phyloP scores from a whole-genome alignment of 208 protist species.

The Trichomonas gallinae region DNA sequence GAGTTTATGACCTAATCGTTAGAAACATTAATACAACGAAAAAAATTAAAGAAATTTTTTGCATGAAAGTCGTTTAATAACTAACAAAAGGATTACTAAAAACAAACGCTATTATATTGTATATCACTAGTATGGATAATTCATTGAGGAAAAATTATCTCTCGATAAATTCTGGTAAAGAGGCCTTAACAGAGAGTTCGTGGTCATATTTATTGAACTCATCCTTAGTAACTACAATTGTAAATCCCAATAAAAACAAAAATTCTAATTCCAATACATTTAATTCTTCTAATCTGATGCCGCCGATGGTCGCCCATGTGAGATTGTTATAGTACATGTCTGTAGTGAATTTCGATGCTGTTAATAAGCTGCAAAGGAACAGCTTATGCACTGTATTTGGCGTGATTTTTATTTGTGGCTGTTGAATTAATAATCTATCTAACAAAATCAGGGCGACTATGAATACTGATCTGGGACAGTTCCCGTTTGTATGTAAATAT shows the following conservation, averaged over 20 bases:
- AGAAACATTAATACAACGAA: too few relatives aligned
- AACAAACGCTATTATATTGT: too few relatives aligned
- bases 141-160: not conserved
- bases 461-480: not conserved
- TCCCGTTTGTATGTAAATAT: not conserved
- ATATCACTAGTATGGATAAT: too few relatives aligned
- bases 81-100: too few relatives aligned
- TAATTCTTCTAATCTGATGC: not conserved
- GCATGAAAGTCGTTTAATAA: too few relatives aligned
- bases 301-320: not conserved
- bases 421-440: not conserved
- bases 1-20: too few relatives aligned
- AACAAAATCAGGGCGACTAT: not conserved
- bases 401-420: not conserved
- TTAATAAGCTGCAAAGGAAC: not conserved
- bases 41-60: too few relatives aligned
- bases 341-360: not conserved
- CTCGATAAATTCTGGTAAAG: not conserved
- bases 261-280: not conserved
- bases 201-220: not conserved
- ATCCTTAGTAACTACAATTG: not conserved
- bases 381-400: slow-evolving; percentile 8
- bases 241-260: slow-evolving; percentile 8
- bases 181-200: not conserved
- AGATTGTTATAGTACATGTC: not conserved